Evolutionary conservation across 1,139 yeast genomes (phyloP), one percentile per base, ranked within the genome.

Genomic region (Diutina rugosa): DNA sequence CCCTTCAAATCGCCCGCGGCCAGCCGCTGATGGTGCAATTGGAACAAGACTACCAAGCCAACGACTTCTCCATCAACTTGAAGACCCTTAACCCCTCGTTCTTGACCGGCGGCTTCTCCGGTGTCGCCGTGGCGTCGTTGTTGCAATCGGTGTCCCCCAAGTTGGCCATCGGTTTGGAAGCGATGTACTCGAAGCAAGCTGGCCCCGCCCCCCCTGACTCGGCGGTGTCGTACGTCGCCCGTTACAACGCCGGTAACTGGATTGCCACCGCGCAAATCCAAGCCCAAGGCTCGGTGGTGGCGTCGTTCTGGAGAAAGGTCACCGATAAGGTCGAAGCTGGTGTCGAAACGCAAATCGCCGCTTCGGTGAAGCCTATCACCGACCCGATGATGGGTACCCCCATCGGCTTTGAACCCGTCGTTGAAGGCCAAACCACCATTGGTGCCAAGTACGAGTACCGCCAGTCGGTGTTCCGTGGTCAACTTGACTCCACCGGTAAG

Each of bases 401-500:
- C 61, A 83, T 89, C 62, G 89, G 89, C 58, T 79, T 80, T 66
- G 87, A 85, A 72, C 91, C 96, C 54, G 84, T 85, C 56, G 79
- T 90, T 59, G 97, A 91, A 69, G 98, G 96, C 67, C 81, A 82
- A 65, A 91, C 99, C 65, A 88, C 97, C 61, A 72, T 93, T 58
- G 99, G 97, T 73, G 97, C 97, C 66, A 93, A 91, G 76, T 93
- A 93, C 74, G 99, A 93, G 76, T 95, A 90, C 81, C 90, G 97
- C 76, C 95, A 90, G 74, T 86, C 96, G 59, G 86, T 90, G 58
- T 90, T 90, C 82, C 85, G 99, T 73, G 98, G 98, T 67, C 96
- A 91, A 73, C 69, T 93, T 61, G 97, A 91, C 73, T 84, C 96
- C 57, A 78, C 80, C 60, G 99, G 99, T 72, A 90, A 89, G 76